Evolutionary conservation across 805 yeast genomes (phyloP), one percentile per base, ranked within the genome.

Genomic region (Lipomyces yamanashiensis): DNA sequence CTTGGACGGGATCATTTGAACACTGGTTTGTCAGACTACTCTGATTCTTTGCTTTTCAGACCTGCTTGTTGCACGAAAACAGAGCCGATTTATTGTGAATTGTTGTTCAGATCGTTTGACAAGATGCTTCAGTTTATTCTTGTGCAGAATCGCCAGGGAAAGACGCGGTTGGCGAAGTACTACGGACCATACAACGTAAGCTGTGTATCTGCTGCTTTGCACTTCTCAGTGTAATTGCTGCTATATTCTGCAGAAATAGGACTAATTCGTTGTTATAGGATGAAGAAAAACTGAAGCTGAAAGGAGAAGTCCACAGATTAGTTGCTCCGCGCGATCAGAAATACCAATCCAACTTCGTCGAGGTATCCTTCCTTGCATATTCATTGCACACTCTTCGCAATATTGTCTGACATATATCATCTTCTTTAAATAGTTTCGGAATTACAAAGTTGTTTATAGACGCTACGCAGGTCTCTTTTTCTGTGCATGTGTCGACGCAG

Each of bases 141-240:
- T 48, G 88, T 93, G 51, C 86, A 93, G 74, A 93, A 93, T 74
- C 83, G 97, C 63, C 98, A 93, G 77, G 98, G 99, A n/a, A 89
- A 89, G 68, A 85, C 93, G 23, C 83, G 99, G 64, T 78, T 93
- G 15, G 87, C 90, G 7, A 88, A 91, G 74, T 92, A 96, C 92
- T 93, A 82, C 73, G 73, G 74, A 8, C 77, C 81, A 8, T 78
- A 77, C 62, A 61, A 78, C 4, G 82, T 78, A 67, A 28, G 28
- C 28, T 28, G 28, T 54, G 81, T 71, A 15, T 9, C 17, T 21
- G 19, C 15, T 43, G 2, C 19, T 43, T 8, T 43, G 10, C 47
- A 12, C 2, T n/a, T n/a, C 2, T 43, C 9, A n/a, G 17, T n/a
- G 47, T n/a, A 15, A 9, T 43, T 19, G 15, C 2, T n/a, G 21